These are phyloP conservation scores for Pichia rugopelliculosa DNA, from an alignment of 805 yeast genomes.

Conservation along the genomic window DNA sequence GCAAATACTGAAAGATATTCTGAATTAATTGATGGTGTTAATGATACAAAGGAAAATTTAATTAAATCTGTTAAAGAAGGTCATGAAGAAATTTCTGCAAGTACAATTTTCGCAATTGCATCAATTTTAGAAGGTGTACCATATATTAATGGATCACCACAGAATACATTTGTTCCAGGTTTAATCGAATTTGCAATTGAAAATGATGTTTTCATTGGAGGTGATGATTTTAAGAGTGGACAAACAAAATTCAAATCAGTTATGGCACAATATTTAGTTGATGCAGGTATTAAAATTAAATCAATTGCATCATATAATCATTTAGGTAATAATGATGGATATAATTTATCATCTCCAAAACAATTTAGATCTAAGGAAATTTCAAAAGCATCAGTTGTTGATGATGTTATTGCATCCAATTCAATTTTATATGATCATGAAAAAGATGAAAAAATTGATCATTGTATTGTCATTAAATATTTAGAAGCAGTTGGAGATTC, in stretches of 20 bases:
- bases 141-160: conserved; percentile 95
- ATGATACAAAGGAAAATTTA: conserved; percentile 81
- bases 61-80: conserved; percentile 64
- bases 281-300: conserved; percentile 93
- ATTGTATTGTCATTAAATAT: conserved; percentile 91
- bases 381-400: conserved; percentile 86
- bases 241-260: conserved; percentile 96
- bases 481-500: conserved; percentile 93
- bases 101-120: conserved; percentile 92
- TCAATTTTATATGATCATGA: conserved; percentile 76
- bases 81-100: conserved; percentile 82
- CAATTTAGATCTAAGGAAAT: conserved; percentile 96
- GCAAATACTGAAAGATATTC: conserved; percentile 95
- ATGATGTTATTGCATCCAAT: conserved; percentile 87
- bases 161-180: conserved; percentile 96
- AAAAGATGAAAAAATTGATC: conserved; percentile 74
- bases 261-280: conserved; percentile 89
- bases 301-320: conserved; percentile 96
- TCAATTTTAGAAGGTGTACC: conserved; percentile 82
- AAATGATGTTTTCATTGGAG: conserved; percentile 75
- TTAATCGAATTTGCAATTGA: conserved; percentile 82
- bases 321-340: conserved; percentile 94
- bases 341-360: conserved; percentile 80
- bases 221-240: conserved; percentile 96
- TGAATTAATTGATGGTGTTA: conserved; percentile 68